Conservation (phyloP, 2,329 filamentous ascomycete species). For the Phaeoacremonium minimum region DNA sequence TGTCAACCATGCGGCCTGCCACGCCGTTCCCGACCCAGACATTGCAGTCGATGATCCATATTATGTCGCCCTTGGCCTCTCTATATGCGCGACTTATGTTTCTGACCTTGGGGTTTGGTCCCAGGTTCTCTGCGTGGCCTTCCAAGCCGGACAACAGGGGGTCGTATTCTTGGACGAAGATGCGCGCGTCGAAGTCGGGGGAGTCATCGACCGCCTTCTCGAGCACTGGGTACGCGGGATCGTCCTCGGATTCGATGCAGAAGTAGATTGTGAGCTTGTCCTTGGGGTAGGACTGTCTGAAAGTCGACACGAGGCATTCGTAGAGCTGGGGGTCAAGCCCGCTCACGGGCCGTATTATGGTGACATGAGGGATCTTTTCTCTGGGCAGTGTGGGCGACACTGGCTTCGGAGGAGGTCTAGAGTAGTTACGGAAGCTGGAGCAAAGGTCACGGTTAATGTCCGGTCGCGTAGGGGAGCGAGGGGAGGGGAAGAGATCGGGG, state of each 20-base stretch:
- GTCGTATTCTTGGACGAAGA: slow-evolving; percentile 82
- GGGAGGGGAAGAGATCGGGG: not conserved
- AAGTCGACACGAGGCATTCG: slow-evolving; percentile 84
- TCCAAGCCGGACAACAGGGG: slow-evolving; percentile 55
- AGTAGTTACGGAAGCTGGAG: slow-evolving; percentile 49
- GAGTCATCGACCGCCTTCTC: slow-evolving; percentile 70
- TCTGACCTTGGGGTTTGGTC: slow-evolving; percentile 96
- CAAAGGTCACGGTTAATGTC: no score
- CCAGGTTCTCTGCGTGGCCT: slow-evolving; percentile 56
- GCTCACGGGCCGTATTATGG: slow-evolving; percentile 89
- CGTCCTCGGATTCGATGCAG: slow-evolving; percentile 70
- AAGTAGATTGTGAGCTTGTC: slow-evolving; percentile 76
- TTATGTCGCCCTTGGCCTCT: slow-evolving; percentile 70
- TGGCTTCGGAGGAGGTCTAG: slow-evolving; percentile 40
- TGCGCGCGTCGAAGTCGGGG: slow-evolving; percentile 61
- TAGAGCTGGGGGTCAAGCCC: slow-evolving; percentile 86
- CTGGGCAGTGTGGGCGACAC: slow-evolving; percentile 45
- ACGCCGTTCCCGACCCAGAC: slow-evolving; percentile 83
- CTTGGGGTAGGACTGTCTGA: slow-evolving; percentile 74
- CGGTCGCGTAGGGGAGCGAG: no score
- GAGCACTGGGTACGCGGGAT: slow-evolving; percentile 75
- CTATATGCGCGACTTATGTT: slow-evolving; percentile 93
- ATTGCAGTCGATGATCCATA: slow-evolving; percentile 97
- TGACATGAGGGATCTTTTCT: slow-evolving; percentile 71
- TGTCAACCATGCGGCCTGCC: slow-evolving; percentile 84